Evolutionary conservation across 768 basidiomycete species (phyloP).

Genomic region (Chiua virens): DNA sequence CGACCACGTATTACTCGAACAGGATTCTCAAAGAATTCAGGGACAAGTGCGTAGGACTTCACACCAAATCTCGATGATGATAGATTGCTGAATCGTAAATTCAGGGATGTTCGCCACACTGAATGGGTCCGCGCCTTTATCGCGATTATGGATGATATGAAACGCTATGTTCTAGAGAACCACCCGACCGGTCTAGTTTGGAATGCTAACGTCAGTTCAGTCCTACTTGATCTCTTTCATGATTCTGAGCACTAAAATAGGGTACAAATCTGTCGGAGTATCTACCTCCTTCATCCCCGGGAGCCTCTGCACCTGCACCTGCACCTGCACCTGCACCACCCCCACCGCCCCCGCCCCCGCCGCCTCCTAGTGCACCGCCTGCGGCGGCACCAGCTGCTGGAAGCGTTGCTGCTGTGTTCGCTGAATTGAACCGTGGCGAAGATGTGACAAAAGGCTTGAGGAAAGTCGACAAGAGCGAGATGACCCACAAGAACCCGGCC

Average conservation of each 20-base stretch:
- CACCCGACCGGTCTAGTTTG: conserved; percentile 86
- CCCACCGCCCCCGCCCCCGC: conserved; percentile 57
- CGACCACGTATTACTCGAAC: conserved; percentile 85
- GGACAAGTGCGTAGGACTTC: conserved; percentile 65
- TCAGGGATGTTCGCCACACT: conserved; percentile 82
- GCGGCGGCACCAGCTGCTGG: conserved; percentile 46
- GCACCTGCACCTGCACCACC: conserved; percentile 37
- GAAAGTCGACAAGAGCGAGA: conserved; percentile 94
- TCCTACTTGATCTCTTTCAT: not conserved
- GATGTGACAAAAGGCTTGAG: conserved; percentile 87
- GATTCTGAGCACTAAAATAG: conserved; percentile 32
- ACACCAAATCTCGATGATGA: not conserved
- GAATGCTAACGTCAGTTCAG: conserved; percentile 70
- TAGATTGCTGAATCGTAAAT: conserved; percentile 3
- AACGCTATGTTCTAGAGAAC: conserved; percentile 80
- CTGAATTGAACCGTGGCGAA: conserved; percentile 85
- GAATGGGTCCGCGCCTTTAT: conserved; percentile 84
- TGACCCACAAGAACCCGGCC: conserved; percentile 98
- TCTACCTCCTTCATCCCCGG: conserved; percentile 34
- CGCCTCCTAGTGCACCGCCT: conserved; percentile 42
- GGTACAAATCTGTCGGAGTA: conserved; percentile 60
- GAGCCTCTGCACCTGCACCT: conserved; percentile 31
- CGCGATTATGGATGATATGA: conserved; percentile 71
- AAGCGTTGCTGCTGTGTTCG: conserved; percentile 81
- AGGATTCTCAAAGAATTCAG: conserved; percentile 91